phyloP scores from a whole-genome alignment of 495 filamentous ascomycete species.

The Talaromyces thailandensis region DNA sequence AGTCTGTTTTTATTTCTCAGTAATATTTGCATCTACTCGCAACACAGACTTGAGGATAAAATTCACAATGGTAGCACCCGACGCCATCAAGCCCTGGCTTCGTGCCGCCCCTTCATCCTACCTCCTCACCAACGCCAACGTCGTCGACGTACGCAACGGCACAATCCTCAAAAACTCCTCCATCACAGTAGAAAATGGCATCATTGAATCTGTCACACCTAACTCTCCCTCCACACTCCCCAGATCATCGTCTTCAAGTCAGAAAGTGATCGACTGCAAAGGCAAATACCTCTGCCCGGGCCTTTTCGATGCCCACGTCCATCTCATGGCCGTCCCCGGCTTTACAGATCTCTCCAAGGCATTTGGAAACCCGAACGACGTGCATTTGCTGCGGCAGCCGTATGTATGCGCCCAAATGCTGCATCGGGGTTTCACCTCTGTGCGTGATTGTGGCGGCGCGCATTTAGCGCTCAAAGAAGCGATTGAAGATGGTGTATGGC shows the following conservation, averaged over 20 bases:
- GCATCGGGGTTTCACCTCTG: constrained; percentile 42
- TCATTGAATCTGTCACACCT: constrained; percentile 12
- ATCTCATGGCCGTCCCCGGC: constrained; percentile 39
- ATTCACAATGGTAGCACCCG: neutral
- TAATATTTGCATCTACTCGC: too few relatives aligned
- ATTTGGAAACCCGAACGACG: neutral
- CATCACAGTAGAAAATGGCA: constrained; percentile 16
- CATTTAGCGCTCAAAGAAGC: constrained; percentile 40
- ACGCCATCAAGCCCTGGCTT: constrained; percentile 25
- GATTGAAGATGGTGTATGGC: constrained; percentile 38
- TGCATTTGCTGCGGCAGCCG: constrained; percentile 26
- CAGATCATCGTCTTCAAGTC: neutral
- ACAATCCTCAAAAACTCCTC: constrained; percentile 15
- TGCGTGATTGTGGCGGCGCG: constrained; percentile 45
- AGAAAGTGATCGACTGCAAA: constrained; percentile 24
- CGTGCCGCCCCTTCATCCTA: constrained; percentile 13
- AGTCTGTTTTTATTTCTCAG: too few relatives aligned
- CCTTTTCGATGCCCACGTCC: constrained; percentile 52
- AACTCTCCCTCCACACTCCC: neutral
- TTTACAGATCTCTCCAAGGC: constrained; percentile 15
- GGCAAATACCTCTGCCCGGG: constrained; percentile 44
- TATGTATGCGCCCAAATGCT: constrained; percentile 40
- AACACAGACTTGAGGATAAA: neutral
- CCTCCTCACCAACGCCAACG: constrained; percentile 20
- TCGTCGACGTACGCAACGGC: constrained; percentile 22